Base-by-base conservation (phyloP, 169 alveolate genomes). In the Cryptosporidium andersoni region DNA sequence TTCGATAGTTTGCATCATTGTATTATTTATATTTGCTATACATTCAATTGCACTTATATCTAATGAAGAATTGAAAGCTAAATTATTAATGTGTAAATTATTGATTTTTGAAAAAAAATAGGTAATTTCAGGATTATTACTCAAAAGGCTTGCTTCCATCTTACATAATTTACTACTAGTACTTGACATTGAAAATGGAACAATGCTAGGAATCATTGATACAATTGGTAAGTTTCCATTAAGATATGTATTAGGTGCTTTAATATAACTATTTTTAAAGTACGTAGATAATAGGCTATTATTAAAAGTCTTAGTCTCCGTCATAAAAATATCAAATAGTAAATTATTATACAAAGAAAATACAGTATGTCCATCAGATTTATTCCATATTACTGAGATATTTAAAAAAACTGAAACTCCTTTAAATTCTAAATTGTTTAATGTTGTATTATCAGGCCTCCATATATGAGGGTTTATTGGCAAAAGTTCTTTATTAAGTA, bases 341-440 rank as follows among this genome's bases (percentile, higher is more conserved):
- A 51, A 3, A 74, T 12, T 43, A 55, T 64, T 68, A 62, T 55
- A 74, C 45, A 74, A n/a, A 43, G 55, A 62, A 6, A 55, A 68
- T 39, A 74, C 34, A 8, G 55, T 40, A 25, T 74, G 55, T 42
- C 74, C 85, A 8, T 45, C 62, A 5, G 49, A 53, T 2, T 37
- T 58, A 16, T 11, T 53, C 25, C 55, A 6, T 3, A 14, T 68
- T 7, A 74, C 5, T 16, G 63, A 58, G 11, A 58, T 34, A 40
- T 74, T 62, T 36, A 74, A 42, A 14, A 34, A 55, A 34, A 74
- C 85, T n/a, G 85, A 58, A 48, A 74, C 56, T 66, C 81, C 81
- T 4, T 40, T 42, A 62, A 5, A 25, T 42, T 42, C n/a, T 11
- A 14, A 25, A 51, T 16, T 66, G 43, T 39, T 60, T 14, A 14